Evolutionary conservation across 345 rosid genomes (phyloP), one percentile per base, ranked within the genome.

Genomic region (Gossypium thurberi): DNA sequence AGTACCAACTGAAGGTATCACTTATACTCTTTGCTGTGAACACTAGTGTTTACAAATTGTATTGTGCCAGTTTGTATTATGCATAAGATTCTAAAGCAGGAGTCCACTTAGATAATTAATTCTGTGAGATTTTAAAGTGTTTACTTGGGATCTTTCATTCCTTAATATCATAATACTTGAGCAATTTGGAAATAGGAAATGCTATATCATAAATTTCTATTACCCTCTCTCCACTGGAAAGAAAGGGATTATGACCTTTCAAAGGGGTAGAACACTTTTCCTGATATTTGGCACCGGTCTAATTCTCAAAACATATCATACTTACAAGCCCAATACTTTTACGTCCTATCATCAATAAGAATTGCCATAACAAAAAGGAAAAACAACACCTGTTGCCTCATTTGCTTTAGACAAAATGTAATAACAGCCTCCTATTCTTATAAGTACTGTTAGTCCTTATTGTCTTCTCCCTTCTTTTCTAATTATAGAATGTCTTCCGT

Each of bases 1-100:
- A 85, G 60, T 94, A 79, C 82, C 97, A 89, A 82, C 88, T 89
- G 73, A 92, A 94, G 98, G 98, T 94, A 83, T 51, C 43, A 40
- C 70, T 71, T 73, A 50, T 18, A 42, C 77, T 50, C 28, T 48
- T 14, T 37, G 3, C 28, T 57, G 50, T 28, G 42, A 28, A 10
- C 18, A 69, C 3, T 65, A 44, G 18, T 2, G 46, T 42, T 18
- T 46, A 6, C 37, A 26, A 73, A 59, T 72, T 52, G 10, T 72
- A 10, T 12, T 46, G 37, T 58, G 23, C 42, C 37, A 33, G 51
- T 40, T 5, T 63, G 3, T 67, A 37, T 69, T 8, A 37, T 47
- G 8, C 18, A 20, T 23, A 26, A 72, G 70, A n/a, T 26, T 67
- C 12, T 52, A 63, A 72, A 3, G 21, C 46, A 60, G 44, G 66